Percentiles rank a stretch among this genome's conserved stretches.
These are phyloP conservation scores for Venturiaceae sp. DNA, from an alignment of 2,329 filamentous ascomycete genomes.

Conservation along the genomic window DNA sequence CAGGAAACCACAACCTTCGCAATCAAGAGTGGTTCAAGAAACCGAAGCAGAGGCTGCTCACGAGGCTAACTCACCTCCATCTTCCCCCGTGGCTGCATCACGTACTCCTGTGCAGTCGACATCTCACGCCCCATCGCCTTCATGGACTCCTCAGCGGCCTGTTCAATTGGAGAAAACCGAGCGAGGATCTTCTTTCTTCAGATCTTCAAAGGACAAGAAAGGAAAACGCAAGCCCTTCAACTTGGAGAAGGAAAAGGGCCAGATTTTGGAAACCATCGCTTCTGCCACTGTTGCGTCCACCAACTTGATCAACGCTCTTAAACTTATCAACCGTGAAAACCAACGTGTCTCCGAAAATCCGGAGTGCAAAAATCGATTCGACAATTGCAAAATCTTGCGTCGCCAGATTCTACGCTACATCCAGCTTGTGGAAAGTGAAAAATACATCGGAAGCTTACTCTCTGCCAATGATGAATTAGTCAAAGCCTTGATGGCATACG, in stretches of 20 bases:
- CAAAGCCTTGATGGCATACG: slow-evolving; percentile 83
- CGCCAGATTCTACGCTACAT: slow-evolving; percentile 86
- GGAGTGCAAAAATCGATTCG: slow-evolving; percentile 66
- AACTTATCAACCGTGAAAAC: slow-evolving; percentile 81
- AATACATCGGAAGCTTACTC: slow-evolving; percentile 83
- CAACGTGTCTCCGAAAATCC: slow-evolving; percentile 81
- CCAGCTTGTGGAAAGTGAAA: slow-evolving; percentile 79
- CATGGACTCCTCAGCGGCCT: slow-evolving; percentile 9
- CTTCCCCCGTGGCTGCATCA: slow-evolving; percentile 20
- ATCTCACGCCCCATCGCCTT: slow-evolving; percentile 2
- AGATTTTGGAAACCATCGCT: slow-evolving; percentile 81
- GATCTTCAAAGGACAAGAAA: slow-evolving; percentile 35
- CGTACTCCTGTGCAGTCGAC: background rate
- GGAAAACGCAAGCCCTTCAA: slow-evolving; percentile 60
- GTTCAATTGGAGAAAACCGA: slow-evolving; percentile 16
- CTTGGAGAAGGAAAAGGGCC: slow-evolving; percentile 75
- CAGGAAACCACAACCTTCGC: slow-evolving; percentile 55
- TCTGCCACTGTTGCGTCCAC: slow-evolving; percentile 85
- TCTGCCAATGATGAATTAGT: slow-evolving; percentile 97
- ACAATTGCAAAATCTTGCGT: slow-evolving; percentile 75
- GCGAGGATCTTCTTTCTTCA: slow-evolving; percentile 35
- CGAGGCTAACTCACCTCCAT: slow-evolving; percentile 29
- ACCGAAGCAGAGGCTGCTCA: slow-evolving; percentile 63
- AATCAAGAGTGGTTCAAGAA: slow-evolving; percentile 75
- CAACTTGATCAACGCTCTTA: slow-evolving; percentile 77